These are phyloP conservation scores for Marasmius tenuissimus DNA, from an alignment of 1,284 basidiomycete genomes.

Conservation along the genomic window DNA sequence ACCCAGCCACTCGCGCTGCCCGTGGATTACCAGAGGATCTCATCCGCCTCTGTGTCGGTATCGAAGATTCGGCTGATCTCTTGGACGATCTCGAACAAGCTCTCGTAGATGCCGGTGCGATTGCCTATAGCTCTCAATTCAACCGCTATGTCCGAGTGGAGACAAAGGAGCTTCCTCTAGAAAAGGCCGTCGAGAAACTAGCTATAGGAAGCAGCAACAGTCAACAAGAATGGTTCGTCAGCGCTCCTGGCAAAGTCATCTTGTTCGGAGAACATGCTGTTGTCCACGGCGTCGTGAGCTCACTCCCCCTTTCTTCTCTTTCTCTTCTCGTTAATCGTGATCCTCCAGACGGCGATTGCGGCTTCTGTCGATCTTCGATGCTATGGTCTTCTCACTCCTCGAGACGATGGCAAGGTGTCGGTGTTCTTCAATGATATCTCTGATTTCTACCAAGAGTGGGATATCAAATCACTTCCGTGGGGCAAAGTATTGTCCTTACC, in stretches of 20 bases:
- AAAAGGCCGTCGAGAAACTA: slow-evolving; percentile 68
- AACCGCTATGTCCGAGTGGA: slow-evolving; percentile 53
- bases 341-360: slow-evolving; percentile 83
- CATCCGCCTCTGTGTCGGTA: slow-evolving; percentile 97
- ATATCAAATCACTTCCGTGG: slow-evolving; percentile 86
- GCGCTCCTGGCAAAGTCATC: slow-evolving; percentile 97
- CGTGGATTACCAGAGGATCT: slow-evolving; percentile 97
- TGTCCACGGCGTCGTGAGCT: slow-evolving; percentile 91
- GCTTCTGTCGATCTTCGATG: slow-evolving; percentile 95
- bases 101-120: slow-evolving; percentile 89
- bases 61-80: slow-evolving; percentile 93
- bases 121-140: slow-evolving; percentile 53
- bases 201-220: slow-evolving; percentile 37
- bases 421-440: slow-evolving; percentile 83
- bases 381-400: slow-evolving; percentile 82
- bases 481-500: slow-evolving; percentile 58
- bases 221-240: slow-evolving; percentile 81
- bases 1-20: slow-evolving; percentile 87
- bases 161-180: slow-evolving; percentile 45
- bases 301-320: background rate
- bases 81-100: slow-evolving; percentile 95
- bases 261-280: slow-evolving; percentile 99
- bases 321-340: slow-evolving; percentile 2
- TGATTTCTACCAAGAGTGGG: slow-evolving; percentile 81
- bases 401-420: slow-evolving; percentile 73